phyloP scores from a whole-genome alignment of 768 basidiomycete genomes.

The Asterophora lycoperdoides region DNA sequence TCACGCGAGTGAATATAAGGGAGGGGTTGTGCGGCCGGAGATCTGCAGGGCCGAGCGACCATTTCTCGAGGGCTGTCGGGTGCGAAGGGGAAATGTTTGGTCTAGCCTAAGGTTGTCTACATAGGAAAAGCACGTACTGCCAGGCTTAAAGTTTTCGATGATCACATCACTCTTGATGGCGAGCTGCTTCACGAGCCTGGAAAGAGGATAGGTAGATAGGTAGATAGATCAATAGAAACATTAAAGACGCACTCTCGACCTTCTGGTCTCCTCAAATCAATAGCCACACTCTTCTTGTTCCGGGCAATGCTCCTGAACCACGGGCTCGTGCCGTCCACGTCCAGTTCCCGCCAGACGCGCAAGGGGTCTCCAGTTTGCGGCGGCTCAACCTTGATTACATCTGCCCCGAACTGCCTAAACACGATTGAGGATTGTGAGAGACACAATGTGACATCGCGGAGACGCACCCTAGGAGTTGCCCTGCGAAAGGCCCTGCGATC shows the following conservation, averaged over 20 bases:
- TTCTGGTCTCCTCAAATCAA: constrained; percentile 56
- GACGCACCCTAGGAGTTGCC: constrained; percentile 62
- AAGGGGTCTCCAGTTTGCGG: constrained; percentile 62
- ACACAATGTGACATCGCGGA: background rate
- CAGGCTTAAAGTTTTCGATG: constrained; percentile 71
- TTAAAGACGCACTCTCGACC: constrained; percentile 37
- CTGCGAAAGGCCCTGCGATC: constrained; percentile 70
- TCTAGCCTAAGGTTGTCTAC: background rate
- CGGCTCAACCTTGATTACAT: constrained; percentile 69
- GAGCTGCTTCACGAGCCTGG: constrained; percentile 55
- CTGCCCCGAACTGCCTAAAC: constrained; percentile 63
- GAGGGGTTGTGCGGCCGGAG: constrained; percentile 75
- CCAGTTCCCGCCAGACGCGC: constrained; percentile 68
- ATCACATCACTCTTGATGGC: constrained; percentile 64
- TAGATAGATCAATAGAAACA: background rate
- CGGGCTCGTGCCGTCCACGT: constrained; percentile 65
- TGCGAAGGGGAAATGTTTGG: background rate
- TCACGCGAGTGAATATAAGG: constrained; percentile 86
- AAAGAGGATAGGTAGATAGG: background rate
- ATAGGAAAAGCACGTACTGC: constrained; percentile 46
- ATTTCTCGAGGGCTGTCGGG: constrained; percentile 59
- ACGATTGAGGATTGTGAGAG: background rate
- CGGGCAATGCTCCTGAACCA: constrained; percentile 71
- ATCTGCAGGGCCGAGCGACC: constrained; percentile 55
- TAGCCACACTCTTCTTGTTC: constrained; percentile 72